These are phyloP conservation scores for Aristolochia californica DNA, from an alignment of 164 flowering plant genomes.

Conservation along the genomic window DNA sequence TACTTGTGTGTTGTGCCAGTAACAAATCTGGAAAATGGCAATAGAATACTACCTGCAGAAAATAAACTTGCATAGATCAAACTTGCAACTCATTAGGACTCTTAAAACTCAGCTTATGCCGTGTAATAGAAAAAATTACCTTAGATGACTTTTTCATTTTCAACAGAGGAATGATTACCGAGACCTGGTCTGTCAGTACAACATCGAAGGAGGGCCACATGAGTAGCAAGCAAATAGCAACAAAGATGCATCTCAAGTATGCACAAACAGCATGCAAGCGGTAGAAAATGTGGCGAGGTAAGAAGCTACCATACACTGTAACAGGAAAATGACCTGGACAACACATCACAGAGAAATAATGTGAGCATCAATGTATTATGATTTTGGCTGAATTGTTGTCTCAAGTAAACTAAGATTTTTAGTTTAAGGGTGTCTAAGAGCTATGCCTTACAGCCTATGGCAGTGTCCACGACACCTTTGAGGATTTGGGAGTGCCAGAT, in stretches of 20 bases:
- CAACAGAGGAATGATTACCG: conserved; percentile 69
- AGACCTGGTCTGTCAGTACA: conserved; percentile 84
- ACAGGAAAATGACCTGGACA: conserved; percentile 72
- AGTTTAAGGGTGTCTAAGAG: background rate
- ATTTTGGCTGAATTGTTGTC: background rate
- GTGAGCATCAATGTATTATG: background rate
- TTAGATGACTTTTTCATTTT: conserved; percentile 59
- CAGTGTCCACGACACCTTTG: no score
- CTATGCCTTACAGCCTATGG: no score
- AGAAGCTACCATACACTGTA: conserved; percentile 76
- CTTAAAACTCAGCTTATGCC: background rate
- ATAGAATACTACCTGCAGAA: conserved; percentile 73
- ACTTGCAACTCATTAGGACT: background rate
- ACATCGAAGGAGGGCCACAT: conserved; percentile 73
- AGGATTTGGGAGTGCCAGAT: no score
- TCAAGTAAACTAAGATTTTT: background rate
- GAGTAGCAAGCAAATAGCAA: conserved; percentile 72
- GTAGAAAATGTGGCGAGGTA: conserved; percentile 90
- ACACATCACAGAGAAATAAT: background rate
- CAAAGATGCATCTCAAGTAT: conserved; percentile 79
- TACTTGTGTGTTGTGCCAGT: conserved; percentile 70
- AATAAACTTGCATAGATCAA: background rate
- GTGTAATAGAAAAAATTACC: conserved; percentile 25
- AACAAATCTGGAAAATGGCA: conserved; percentile 95
- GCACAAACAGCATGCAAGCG: conserved; percentile 91